Conservation (phyloP, 2,329 filamentous ascomycete species). For the Aureobasidium leucospermi region DNA sequence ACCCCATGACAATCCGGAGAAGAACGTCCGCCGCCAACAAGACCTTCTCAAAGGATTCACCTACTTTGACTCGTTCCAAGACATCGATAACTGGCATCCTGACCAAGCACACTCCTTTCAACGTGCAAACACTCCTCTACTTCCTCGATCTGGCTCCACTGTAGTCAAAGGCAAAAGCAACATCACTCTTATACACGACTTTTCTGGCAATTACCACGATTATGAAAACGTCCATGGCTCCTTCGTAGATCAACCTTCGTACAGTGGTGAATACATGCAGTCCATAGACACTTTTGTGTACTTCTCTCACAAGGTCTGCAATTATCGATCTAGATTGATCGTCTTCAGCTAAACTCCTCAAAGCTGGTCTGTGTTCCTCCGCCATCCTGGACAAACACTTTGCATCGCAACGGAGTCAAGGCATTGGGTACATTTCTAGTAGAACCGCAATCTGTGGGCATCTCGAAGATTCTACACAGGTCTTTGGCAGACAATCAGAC, state of each 20-base stretch:
- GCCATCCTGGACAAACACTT: conserved; percentile 38
- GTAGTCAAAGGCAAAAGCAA: conserved; percentile 18
- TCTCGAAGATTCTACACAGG: conserved; percentile 25
- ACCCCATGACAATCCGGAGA: conserved; percentile 5
- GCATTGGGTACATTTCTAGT: conserved; percentile 38
- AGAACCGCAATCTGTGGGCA: conserved; percentile 33
- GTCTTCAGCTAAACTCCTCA: background rate
- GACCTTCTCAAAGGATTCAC: conserved; percentile 33
- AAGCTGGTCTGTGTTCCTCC: conserved; percentile 38
- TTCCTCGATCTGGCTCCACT: conserved; percentile 19
- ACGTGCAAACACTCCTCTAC: conserved; percentile 32
- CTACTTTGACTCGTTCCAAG: conserved; percentile 35
- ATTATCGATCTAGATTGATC: background rate
- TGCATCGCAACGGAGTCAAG: conserved; percentile 41
- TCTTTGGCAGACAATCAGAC: background rate
- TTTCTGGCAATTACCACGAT: conserved; percentile 37
- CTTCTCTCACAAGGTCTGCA: conserved; percentile 35
- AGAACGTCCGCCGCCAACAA: conserved; percentile 19
- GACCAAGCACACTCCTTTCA: conserved; percentile 29
- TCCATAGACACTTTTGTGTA: conserved; percentile 40
- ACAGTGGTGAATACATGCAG: conserved; percentile 39
- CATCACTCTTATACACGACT: conserved; percentile 33
- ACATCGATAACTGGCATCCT: conserved; percentile 30
- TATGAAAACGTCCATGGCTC: conserved; percentile 32
- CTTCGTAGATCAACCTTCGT: conserved; percentile 26